Conservation (phyloP, 805 yeast species). For the Blastobotrys attinorum region DNA sequence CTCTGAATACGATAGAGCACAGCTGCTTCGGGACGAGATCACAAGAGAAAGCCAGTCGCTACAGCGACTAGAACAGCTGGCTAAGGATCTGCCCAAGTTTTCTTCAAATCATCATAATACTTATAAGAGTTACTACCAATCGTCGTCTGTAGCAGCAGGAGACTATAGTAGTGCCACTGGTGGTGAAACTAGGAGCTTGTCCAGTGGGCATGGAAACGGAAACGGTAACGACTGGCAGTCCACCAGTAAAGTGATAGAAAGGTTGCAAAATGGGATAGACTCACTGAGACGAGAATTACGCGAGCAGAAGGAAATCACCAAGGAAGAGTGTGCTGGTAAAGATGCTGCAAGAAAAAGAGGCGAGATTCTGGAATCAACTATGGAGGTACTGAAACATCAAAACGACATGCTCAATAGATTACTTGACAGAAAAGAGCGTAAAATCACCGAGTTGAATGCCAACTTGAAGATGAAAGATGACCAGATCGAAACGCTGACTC, state of each 20-base stretch:
- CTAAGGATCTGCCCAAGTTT: slow-evolving; percentile 15
- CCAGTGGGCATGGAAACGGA: slow-evolving; percentile 3
- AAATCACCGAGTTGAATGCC: slow-evolving; percentile 57
- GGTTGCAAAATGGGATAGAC: slow-evolving; percentile 43
- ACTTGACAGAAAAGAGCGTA: slow-evolving; percentile 60
- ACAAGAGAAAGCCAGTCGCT: slow-evolving; percentile 20
- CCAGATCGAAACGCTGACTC: slow-evolving; percentile 3
- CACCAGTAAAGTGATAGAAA: slow-evolving; percentile 28
- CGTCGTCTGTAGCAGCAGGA: not conserved
- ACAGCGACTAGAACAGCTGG: slow-evolving; percentile 26
- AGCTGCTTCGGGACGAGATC: slow-evolving; percentile 24
- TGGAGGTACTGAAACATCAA: slow-evolving; percentile 55
- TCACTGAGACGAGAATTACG: slow-evolving; percentile 43
- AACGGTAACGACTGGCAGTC: too few relatives aligned
- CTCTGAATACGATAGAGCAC: slow-evolving; percentile 18
- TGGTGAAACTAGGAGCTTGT: too few relatives aligned
- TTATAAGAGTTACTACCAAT: not conserved
- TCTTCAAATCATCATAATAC: not conserved
- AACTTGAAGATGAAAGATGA: slow-evolving; percentile 28
- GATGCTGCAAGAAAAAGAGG: slow-evolving; percentile 30
- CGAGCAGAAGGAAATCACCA: slow-evolving; percentile 31
- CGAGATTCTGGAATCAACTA: slow-evolving; percentile 15
- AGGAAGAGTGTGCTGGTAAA: slow-evolving; percentile 47
- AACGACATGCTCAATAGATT: slow-evolving; percentile 65
- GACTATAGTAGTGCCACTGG: too few relatives aligned